These are phyloP conservation scores for Spinacia oleracea DNA, from an alignment of 179 eudicot genomes.

Conservation along the genomic window DNA sequence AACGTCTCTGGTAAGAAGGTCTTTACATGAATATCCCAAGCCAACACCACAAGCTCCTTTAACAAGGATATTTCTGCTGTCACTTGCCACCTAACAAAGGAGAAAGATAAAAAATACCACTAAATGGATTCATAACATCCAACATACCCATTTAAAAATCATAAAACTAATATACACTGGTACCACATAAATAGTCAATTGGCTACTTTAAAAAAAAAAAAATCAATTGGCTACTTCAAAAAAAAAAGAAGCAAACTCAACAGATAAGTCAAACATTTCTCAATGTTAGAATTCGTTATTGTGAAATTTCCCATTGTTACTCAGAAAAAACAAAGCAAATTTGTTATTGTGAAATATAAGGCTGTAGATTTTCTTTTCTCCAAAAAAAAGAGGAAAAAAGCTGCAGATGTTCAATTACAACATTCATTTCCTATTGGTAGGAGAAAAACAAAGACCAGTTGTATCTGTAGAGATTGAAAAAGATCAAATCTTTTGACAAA, in stretches of 20 bases:
- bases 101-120: conserved; percentile 24
- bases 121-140: not conserved
- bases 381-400: no score
- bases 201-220: not conserved
- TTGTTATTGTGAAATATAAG: no score
- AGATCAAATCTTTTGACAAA: no score
- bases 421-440: no score
- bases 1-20: conserved; percentile 57
- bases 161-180: not conserved
- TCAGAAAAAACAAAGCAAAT: no score
- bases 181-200: not conserved
- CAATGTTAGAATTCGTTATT: no score
- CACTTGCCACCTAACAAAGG: conserved; percentile 55
- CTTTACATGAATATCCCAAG: conserved; percentile 82
- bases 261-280: no score
- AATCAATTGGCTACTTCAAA: not conserved
- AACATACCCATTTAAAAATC: not conserved
- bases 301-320: no score
- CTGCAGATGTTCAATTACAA: no score
- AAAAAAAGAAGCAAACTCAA: not conserved
- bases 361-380: no score
- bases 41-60: conserved; percentile 97
- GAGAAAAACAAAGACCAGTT: no score
- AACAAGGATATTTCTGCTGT: conserved; percentile 70
- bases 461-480: no score